Percentiles rank a stretch among this genome's conserved stretches.
Conservation (phyloP, 768 basidiomycete species). For the Goffeauzyma gilvescens region DNA sequence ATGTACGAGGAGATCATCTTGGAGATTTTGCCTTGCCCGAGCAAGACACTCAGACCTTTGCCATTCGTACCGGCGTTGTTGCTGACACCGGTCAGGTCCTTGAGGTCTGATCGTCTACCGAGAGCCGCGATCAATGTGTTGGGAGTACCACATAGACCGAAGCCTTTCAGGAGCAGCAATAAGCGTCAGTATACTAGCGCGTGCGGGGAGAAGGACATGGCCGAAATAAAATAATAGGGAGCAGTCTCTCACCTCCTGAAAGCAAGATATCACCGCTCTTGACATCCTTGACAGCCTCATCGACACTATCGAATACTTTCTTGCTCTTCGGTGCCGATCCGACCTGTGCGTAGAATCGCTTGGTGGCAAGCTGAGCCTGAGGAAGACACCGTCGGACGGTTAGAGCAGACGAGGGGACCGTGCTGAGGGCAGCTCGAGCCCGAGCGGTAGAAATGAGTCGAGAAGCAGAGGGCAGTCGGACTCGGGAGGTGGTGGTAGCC, state of each 20-base stretch:
- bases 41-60: constrained; percentile 37
- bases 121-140: constrained; percentile 71
- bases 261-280: constrained; percentile 61
- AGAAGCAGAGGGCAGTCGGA: no score
- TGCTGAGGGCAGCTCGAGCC: neutral
- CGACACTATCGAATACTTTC: constrained; percentile 60
- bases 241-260: constrained; percentile 67
- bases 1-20: constrained; percentile 81
- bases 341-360: constrained; percentile 1
- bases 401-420: no score
- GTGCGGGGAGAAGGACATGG: neutral
- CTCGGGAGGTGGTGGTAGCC: no score
- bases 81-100: constrained; percentile 58
- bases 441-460: no score
- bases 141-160: constrained; percentile 79
- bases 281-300: constrained; percentile 65
- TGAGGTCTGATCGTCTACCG: constrained; percentile 46
- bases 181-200: neutral
- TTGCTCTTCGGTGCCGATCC: constrained; percentile 8
- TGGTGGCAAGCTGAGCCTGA: no score
- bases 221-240: no score
- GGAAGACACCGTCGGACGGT: no score
- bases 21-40: constrained; percentile 54
- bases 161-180: constrained; percentile 38
- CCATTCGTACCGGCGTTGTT: constrained; percentile 51